These are phyloP conservation scores for Dactylis glomerata DNA, from an alignment of 176 grass and related monocot genomes.

Conservation along the genomic window DNA sequence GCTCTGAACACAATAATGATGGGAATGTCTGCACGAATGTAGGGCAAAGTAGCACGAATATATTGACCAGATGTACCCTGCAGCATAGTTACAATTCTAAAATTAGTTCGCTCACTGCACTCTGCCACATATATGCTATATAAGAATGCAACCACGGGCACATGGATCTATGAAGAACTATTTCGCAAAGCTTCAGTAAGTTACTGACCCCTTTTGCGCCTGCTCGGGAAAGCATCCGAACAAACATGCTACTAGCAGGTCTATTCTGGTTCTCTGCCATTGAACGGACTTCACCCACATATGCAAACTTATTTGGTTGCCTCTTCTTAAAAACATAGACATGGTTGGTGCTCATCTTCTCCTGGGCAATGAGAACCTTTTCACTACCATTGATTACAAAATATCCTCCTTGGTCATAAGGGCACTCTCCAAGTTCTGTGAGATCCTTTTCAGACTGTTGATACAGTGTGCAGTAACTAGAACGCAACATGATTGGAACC, in stretches of 20 bases:
- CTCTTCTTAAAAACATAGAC: slow-evolving; percentile 99
- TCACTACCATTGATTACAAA: slow-evolving; percentile 98
- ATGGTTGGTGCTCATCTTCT: slow-evolving; percentile 99
- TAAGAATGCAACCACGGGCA: slow-evolving; percentile 10
- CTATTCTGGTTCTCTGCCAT: slow-evolving; percentile 96
- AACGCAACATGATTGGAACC: slow-evolving; percentile 95
- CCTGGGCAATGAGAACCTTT: slow-evolving; percentile 96
- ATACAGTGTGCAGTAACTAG: slow-evolving; percentile 87
- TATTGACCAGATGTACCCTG: slow-evolving; percentile 98
- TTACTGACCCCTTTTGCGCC: slow-evolving; percentile 86
- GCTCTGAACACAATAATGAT: slow-evolving; percentile 98
- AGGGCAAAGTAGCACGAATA: slow-evolving; percentile 95
- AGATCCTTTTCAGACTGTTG: slow-evolving; percentile 96
- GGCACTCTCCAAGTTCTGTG: slow-evolving; percentile 94
- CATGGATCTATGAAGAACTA: slow-evolving; percentile 1
- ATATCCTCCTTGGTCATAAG: slow-evolving; percentile 96
- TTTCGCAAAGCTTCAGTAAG: slow-evolving; percentile 18
- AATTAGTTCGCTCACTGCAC: background rate
- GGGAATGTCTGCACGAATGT: slow-evolving; percentile 93
- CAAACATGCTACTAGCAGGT: slow-evolving; percentile 98
- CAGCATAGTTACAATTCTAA: background rate
- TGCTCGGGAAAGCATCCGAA: slow-evolving; percentile 89
- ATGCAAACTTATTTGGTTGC: slow-evolving; percentile 93
- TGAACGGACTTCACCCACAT: slow-evolving; percentile 91
- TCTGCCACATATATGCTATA: background rate